Evolutionary conservation across 495 filamentous ascomycete species (phyloP).

Genomic region (Penicillium bovifimosum): DNA sequence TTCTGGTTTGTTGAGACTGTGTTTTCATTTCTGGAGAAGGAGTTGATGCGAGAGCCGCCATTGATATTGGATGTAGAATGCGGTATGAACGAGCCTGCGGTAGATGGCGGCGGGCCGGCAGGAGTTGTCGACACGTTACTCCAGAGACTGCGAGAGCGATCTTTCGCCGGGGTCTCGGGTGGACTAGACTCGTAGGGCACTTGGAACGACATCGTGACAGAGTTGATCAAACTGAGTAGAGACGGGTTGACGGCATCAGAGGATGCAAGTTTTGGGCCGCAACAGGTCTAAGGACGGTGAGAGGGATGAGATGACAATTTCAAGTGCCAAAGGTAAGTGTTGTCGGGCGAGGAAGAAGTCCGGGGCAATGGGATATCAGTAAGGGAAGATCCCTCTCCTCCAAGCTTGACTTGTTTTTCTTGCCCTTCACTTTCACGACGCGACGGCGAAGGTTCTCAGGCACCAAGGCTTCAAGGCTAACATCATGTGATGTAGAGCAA

Average conservation of each 20-base stretch:
- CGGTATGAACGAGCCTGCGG: slow-evolving; percentile 66
- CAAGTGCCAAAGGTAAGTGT: not conserved
- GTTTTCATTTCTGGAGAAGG: slow-evolving; percentile 5
- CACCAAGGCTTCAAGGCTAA: not conserved
- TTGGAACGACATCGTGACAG: slow-evolving; percentile 35
- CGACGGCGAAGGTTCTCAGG: slow-evolving; percentile 9
- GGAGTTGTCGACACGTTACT: slow-evolving; percentile 70
- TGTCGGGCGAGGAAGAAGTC: not conserved
- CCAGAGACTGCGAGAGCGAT: slow-evolving; percentile 35
- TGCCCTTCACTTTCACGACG: slow-evolving; percentile 4
- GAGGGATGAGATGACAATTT: not conserved
- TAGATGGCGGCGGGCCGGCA: slow-evolving; percentile 65
- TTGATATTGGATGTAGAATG: slow-evolving; percentile 59
- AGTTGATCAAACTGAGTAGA: slow-evolving; percentile 2
- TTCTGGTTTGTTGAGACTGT: slow-evolving; percentile 18
- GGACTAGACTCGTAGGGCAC: slow-evolving; percentile 34
- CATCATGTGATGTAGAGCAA: not conserved
- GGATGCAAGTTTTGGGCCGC: slow-evolving; percentile 21
- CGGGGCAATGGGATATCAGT: not conserved
- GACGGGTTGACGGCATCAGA: slow-evolving; percentile 11
- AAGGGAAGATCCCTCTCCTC: slow-evolving; percentile 5
- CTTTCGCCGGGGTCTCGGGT: slow-evolving; percentile 41
- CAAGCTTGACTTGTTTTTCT: slow-evolving; percentile 2
- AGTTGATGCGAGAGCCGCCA: slow-evolving; percentile 57
- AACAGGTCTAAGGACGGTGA: slow-evolving; percentile 15